Percentiles rank a stretch among this genome's conserved stretches.
phyloP scores from a whole-genome alignment of 805 yeast species.

The Nakazawaea wickerhamii region DNA sequence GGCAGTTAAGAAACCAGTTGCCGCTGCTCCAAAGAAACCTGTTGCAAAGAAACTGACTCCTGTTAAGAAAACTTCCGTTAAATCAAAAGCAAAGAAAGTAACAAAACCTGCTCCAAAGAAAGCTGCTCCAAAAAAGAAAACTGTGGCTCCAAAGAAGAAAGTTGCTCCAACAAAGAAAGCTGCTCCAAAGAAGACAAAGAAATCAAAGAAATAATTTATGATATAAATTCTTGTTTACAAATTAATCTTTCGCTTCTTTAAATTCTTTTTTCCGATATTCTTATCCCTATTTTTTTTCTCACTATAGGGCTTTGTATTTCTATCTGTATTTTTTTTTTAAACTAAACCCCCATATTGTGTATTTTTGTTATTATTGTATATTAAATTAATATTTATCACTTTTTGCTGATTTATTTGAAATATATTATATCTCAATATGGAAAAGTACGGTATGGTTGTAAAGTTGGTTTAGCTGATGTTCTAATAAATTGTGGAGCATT shows the following conservation, averaged over 20 bases:
- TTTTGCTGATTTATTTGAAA: no score
- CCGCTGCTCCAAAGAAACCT: constrained; percentile 21
- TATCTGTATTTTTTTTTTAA: constrained; percentile 1
- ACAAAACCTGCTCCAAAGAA: constrained; percentile 29
- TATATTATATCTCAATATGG: no score
- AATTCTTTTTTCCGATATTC: background rate
- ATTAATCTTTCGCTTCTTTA: constrained; percentile 11
- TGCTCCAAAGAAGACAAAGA: constrained; percentile 21
- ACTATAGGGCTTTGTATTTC: no score
- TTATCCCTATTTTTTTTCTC: background rate
- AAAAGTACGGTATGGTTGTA: constrained; percentile 26
- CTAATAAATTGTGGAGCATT: constrained; percentile 43
- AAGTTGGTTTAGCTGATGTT: constrained; percentile 31
- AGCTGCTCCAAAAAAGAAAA: constrained; percentile 17
- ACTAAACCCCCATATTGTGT: background rate
- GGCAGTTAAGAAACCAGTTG: constrained; percentile 29
- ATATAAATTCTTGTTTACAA: background rate
- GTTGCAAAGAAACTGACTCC: constrained; percentile 22
- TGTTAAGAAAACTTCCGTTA: constrained; percentile 23
- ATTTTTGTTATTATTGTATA: constrained; percentile 3
- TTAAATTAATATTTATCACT: no score
- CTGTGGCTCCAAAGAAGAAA: constrained; percentile 17
- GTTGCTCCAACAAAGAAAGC: constrained; percentile 15
- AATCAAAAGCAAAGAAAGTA: constrained; percentile 24
- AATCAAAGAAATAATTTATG: constrained; percentile 17